Percentiles rank a stretch among this genome's conserved stretches.
Conservation (phyloP, 1,284 basidiomycete genomes). For the Apiotrichum brassicae region DNA sequence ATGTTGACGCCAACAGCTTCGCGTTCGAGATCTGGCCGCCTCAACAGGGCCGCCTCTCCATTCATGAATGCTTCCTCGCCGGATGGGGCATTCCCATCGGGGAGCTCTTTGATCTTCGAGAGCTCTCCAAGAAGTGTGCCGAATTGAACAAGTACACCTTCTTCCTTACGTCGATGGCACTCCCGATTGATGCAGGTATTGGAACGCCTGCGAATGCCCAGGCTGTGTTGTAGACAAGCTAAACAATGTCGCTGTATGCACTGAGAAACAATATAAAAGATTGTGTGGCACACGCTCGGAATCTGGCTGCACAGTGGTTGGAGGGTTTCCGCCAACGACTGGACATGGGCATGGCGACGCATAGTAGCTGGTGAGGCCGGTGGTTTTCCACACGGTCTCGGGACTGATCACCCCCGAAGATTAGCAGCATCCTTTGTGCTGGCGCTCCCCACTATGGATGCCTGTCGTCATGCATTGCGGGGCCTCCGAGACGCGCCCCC, state of each 20-base stretch:
- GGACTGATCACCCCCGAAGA: too few species aligned
- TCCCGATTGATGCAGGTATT: slow-evolving; percentile 47
- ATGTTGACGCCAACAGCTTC: slow-evolving; percentile 14
- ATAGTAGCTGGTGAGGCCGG: too few species aligned
- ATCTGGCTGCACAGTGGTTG: too few species aligned
- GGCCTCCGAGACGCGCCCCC: too few species aligned
- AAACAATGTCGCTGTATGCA: neutral
- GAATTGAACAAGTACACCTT: slow-evolving; percentile 44
- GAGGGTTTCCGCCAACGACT: too few species aligned
- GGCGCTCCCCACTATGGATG: too few species aligned
- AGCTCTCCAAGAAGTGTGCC: slow-evolving; percentile 38
- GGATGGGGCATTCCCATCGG: slow-evolving; percentile 45
- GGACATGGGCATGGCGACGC: too few species aligned
- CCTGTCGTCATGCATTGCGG: too few species aligned
- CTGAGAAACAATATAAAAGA: too few species aligned
- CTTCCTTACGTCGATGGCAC: slow-evolving; percentile 44
- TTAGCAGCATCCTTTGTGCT: too few species aligned
- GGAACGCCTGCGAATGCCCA: slow-evolving; percentile 48
- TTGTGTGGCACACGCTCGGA: too few species aligned
- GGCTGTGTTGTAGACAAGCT: slow-evolving; percentile 30
- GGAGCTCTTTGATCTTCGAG: slow-evolving; percentile 48
- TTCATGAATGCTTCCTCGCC: slow-evolving; percentile 35
- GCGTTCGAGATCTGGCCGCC: slow-evolving; percentile 32
- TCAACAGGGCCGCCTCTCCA: neutral
- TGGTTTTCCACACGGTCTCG: too few species aligned